Evolutionary conservation across 768 basidiomycete species (phyloP), one percentile per base, ranked within the genome.

Genomic region (Phlebiopsis flavidoalba): DNA sequence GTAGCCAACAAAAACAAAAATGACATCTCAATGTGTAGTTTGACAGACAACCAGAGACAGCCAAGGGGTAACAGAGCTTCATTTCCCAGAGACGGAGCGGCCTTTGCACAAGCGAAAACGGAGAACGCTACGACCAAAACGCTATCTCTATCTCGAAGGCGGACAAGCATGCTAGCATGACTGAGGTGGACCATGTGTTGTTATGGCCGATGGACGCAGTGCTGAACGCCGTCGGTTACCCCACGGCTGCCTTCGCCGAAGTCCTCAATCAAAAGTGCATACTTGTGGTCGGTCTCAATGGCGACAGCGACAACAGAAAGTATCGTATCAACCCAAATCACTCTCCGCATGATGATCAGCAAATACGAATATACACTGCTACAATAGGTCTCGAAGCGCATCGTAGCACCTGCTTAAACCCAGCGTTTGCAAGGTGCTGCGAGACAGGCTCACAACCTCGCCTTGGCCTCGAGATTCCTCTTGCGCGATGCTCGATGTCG

Each of bases 391-490:
- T 43, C 4, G 11, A 43, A 43, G 40, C 17, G 3, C 11, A 12
- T 43, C 40, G 40, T 43, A 17, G 17, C 40, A 12, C 17, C 40
- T 43, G 17, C 40, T 12, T 17, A 43, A 12, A 43, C 3, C 40
- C 40, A 43, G 40, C 40, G 40, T 12, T 31, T 31, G 26, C 26
- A 2, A 31, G 26, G 26, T n/a, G 26, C 26, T 2, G 26, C 26
- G 17, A 17, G 17, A 15, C 33, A 35, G 17, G 31, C 19, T 65
- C 59, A 71, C 62, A 86, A 66, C 59, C 78, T 76, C 8, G 79
- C 74, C 57, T 76, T 79, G 3, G 81, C 83, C 24, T 77, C 79
- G 10, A 78, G 79, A 65, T 86, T n/a, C 82, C 51, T 83, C 83
- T 15, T 77, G 65, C 15, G 67, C 60, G 7, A 77, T 65, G 51